Evolutionary conservation across 1,284 basidiomycete genomes (phyloP), one percentile per base, ranked within the genome.

Genomic region (Boletellus sp.): DNA sequence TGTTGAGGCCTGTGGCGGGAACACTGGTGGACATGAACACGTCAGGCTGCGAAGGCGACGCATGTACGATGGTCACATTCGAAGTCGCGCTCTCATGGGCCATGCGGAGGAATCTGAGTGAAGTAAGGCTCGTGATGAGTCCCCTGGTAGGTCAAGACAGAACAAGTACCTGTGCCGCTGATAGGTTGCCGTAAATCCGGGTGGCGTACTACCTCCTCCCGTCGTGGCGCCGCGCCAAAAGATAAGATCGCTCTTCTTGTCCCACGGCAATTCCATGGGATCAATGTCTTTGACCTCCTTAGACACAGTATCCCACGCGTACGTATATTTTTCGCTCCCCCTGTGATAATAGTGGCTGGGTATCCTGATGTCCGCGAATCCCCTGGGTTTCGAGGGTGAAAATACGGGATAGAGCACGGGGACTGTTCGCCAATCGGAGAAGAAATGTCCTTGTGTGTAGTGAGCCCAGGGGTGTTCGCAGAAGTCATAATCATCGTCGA

Each of bases 271-370:
- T 62, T 94, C 91, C 82, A 88, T 86, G 46, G 80, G 73, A 57
- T 94, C 92, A 2, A 84, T 74, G 2, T 80, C 80, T 58, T 84
- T 84, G 48, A 85, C 70, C 48, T 81, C 72, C 55, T 82, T 69
- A 48, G 86, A 84, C 20, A 83, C 74, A 0, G 82, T 72, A 64
- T 96, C 91, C 84, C 88, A 94, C 1, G 87, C 94, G 56, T 96
- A 96, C 1, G 91, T 91, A 61, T 94, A 94, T 48, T 84, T 72
- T 48, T 78, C 73, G 10, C 86, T 91, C 44, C 84, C 84, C 11
- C 84, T 85, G 61, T 90, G 91, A 67, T 97, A 95, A 66, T 96
- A 95, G 66, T 96, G 92, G 54, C 88, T 92, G 0, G 94, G 94
- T 53, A 97, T 93, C 43, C 87, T 74, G 53, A 97, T 92, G 63